Percentiles rank a stretch among this genome's conserved stretches.
Conservation (phyloP, 2,329 filamentous ascomycete genomes). For the Paracamarosporium sp. region DNA sequence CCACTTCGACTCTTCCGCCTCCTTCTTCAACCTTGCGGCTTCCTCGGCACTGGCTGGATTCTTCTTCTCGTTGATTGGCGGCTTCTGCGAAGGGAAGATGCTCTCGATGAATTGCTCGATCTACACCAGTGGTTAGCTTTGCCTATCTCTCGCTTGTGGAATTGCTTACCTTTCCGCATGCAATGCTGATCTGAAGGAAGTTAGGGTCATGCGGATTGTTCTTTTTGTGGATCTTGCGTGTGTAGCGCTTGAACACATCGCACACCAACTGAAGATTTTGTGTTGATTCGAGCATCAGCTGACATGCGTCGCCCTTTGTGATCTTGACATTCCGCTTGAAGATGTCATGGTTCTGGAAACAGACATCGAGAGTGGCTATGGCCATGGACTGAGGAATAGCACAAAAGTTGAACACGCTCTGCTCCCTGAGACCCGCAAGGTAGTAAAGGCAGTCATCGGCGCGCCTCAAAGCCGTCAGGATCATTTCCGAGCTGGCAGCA, state of each 20-base stretch:
- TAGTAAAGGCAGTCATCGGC: constrained; percentile 97
- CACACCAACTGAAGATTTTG: constrained; percentile 86
- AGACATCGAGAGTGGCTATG: constrained; percentile 89
- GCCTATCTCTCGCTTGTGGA: not conserved
- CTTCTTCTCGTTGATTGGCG: constrained; percentile 54
- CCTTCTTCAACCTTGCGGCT: constrained; percentile 61
- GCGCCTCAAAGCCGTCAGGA: constrained; percentile 85
- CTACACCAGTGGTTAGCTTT: constrained; percentile 52
- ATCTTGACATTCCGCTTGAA: constrained; percentile 94
- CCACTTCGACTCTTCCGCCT: constrained; percentile 58
- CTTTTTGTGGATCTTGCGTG: constrained; percentile 85
- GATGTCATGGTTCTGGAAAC: constrained; percentile 89
- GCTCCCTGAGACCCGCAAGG: constrained; percentile 91
- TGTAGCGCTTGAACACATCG: constrained; percentile 80
- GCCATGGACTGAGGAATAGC: constrained; percentile 98
- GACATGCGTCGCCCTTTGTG: constrained; percentile 90
- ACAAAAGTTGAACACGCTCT: constrained; percentile 98
- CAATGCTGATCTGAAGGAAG: constrained; percentile 88
- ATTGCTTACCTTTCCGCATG: constrained; percentile 77
- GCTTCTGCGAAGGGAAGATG: constrained; percentile 85
- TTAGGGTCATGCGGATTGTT: constrained; percentile 93
- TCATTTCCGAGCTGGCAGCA: constrained; percentile 91
- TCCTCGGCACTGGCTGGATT: constrained; percentile 58
- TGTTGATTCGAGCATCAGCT: constrained; percentile 89
- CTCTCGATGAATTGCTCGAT: constrained; percentile 96